Evolutionary conservation across 176 grass and related monocot species (phyloP), one percentile per base, ranked within the genome.

Genomic region (Elaeis guineensis): DNA sequence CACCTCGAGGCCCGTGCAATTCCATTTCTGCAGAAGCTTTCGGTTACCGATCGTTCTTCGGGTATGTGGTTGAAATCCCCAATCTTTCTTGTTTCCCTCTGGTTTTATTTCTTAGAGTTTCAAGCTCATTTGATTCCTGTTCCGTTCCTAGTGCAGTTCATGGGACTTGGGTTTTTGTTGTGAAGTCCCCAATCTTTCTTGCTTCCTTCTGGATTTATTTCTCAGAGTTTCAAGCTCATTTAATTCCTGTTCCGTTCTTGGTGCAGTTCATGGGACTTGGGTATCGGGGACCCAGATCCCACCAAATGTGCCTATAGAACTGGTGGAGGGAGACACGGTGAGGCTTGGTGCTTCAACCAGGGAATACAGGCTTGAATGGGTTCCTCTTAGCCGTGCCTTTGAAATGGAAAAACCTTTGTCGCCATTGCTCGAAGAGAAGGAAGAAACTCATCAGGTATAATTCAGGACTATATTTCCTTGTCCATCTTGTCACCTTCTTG

Each of bases 241-340:
- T 6, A 14, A 44, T 44, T 12, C 35, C 35, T 44, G 2, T 12
- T 44, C 35, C 35, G 9, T 44, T 44, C 35, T 44, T 14, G 35
- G 35, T 53, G 11, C 79, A 98, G 93, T 92, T 70, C 93, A 92
- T 75, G 93, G 93, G 69, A 98, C 93, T 4, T 83, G 87, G 84
- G 52, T 98, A 57, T 89, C 84, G 57, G 93, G 93, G 26, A 71
- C 29, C 24, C 85, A 70, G 76, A 98, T 98, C 61, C 63, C 74
- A 21, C 76, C 88, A 3, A 76, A 86, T 57, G 54, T 72, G 23
- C 63, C 65, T 14, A 76, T 92, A 39, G 76, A 89, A 20, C 61
- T 98, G 20, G 72, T 64, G 3, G 71, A 71, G 5, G 93, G 87
- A 50, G 87, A 89, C 60, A 59, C 55, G 15, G 51, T 98, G 21